Conservation (phyloP, 805 yeast species). For the Nakazawaea wyomingensis region DNA sequence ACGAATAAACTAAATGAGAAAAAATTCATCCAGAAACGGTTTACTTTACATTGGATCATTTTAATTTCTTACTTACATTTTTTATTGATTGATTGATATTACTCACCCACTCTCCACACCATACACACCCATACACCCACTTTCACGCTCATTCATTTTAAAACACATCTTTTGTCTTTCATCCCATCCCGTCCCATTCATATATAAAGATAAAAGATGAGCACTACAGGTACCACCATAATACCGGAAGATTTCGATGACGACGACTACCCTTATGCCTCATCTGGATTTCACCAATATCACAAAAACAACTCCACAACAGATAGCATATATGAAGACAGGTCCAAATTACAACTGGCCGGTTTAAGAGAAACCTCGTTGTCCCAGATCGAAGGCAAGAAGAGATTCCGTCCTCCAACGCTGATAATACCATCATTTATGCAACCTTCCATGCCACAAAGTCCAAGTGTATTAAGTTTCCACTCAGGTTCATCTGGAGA, state of each 20-base stretch:
- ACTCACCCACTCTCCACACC: no score
- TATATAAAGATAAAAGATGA: neutral
- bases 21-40: no score
- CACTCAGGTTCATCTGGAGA: conserved; percentile 5
- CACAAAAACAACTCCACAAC: conserved; percentile 1
- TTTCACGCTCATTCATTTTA: no score
- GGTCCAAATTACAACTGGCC: conserved; percentile 9
- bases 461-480: conserved; percentile 9
- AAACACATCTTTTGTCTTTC: no score
- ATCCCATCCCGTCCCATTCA: no score
- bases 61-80: no score
- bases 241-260: conserved; percentile 13
- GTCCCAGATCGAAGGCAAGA: conserved; percentile 9
- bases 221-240: neutral
- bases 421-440: conserved; percentile 2
- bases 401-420: conserved; percentile 12
- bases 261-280: conserved; percentile 4
- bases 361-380: conserved; percentile 12
- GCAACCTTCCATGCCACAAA: neutral
- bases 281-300: neutral
- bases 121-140: no score
- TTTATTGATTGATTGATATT: no score
- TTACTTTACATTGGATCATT: no score
- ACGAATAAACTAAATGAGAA: no score
- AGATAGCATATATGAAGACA: conserved; percentile 8